Evolutionary conservation across 805 yeast species (phyloP).

Genomic region (Pichia sporocuriosa): DNA sequence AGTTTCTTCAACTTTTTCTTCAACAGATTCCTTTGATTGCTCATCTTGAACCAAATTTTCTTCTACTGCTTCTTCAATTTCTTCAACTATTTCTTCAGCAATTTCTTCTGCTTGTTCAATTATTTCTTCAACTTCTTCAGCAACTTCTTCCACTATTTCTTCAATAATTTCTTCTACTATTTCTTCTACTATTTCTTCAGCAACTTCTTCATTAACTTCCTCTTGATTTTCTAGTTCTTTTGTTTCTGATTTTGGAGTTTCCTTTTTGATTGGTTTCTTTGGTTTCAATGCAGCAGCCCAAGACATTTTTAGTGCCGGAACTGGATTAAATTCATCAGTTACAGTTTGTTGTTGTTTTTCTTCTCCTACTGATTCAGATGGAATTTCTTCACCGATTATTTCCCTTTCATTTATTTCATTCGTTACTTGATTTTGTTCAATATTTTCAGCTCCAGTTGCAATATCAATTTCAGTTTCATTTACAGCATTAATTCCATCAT

Average conservation of each 20-base stretch:
- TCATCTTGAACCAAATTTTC: constrained; percentile 5
- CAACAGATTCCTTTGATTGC: constrained; percentile 30
- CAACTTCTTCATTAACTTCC: constrained; percentile 14
- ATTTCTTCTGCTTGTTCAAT: constrained; percentile 4
- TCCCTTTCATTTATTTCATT: constrained; percentile 1
- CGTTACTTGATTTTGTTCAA: not conserved
- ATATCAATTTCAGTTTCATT: not conserved
- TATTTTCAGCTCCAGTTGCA: constrained; percentile 5
- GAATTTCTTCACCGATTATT: too few relatives aligned
- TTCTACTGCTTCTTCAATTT: constrained; percentile 6
- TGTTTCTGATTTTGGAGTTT: constrained; percentile 1
- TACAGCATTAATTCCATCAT: constrained; percentile 1
- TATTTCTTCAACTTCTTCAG: constrained; percentile 7
- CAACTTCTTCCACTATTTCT: constrained; percentile 10
- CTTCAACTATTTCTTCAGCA: constrained; percentile 10
- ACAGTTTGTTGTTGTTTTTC: too few relatives aligned
- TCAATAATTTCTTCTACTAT: constrained; percentile 5
- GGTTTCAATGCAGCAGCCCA: constrained; percentile 7
- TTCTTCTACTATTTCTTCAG: constrained; percentile 13
- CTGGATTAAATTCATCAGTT: constrained; percentile 1
- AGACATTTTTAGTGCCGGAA: constrained; percentile 13
- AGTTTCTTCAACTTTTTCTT: constrained; percentile 20
- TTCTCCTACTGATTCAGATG: too few relatives aligned
- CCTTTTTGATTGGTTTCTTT: not conserved
- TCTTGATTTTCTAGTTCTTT: constrained; percentile 1